Percentiles rank a stretch among this genome's conserved stretches.
Conservation (phyloP, 1,284 basidiomycete genomes). For the Naganishia liquefaciens region DNA sequence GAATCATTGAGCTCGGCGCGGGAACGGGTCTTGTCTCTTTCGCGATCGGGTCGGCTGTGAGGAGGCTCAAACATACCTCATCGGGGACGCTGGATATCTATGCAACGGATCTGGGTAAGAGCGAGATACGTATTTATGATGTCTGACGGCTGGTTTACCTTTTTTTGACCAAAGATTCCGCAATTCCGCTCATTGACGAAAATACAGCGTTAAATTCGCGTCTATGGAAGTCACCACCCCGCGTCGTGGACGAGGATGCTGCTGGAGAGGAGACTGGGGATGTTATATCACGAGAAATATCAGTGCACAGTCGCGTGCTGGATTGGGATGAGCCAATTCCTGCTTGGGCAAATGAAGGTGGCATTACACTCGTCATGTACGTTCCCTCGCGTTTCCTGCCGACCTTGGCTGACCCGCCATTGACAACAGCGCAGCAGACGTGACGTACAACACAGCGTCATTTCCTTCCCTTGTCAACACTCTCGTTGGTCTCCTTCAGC, state of each 20-base stretch:
- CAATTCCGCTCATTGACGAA: slow-evolving; percentile 71
- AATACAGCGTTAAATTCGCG: slow-evolving; percentile 64
- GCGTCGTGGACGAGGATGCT: not conserved
- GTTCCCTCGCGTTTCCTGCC: slow-evolving; percentile 24
- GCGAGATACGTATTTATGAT: not conserved
- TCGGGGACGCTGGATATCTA: slow-evolving; percentile 54
- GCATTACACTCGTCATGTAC: slow-evolving; percentile 47
- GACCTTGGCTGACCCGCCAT: not conserved
- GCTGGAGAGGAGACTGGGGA: no score
- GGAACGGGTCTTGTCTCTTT: slow-evolving; percentile 79
- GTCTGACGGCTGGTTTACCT: not conserved
- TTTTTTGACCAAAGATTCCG: slow-evolving; percentile 69
- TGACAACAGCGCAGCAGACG: slow-evolving; percentile 81
- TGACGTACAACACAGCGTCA: slow-evolving; percentile 81
- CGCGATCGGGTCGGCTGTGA: slow-evolving; percentile 58
- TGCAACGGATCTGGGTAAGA: slow-evolving; percentile 73
- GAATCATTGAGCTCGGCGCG: slow-evolving; percentile 60
- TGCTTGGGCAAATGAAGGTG: slow-evolving; percentile 50
- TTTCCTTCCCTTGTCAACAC: slow-evolving; percentile 60
- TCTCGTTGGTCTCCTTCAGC: slow-evolving; percentile 40
- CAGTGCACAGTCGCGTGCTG: slow-evolving; percentile 58
- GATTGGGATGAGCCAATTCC: slow-evolving; percentile 74
- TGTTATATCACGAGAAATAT: not conserved
- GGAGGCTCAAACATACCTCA: slow-evolving; percentile 8
- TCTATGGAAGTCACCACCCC: slow-evolving; percentile 16